Evolutionary conservation across 2,329 filamentous ascomycete genomes (phyloP), one percentile per base, ranked within the genome.

Genomic region (Talaromyces sp.): DNA sequence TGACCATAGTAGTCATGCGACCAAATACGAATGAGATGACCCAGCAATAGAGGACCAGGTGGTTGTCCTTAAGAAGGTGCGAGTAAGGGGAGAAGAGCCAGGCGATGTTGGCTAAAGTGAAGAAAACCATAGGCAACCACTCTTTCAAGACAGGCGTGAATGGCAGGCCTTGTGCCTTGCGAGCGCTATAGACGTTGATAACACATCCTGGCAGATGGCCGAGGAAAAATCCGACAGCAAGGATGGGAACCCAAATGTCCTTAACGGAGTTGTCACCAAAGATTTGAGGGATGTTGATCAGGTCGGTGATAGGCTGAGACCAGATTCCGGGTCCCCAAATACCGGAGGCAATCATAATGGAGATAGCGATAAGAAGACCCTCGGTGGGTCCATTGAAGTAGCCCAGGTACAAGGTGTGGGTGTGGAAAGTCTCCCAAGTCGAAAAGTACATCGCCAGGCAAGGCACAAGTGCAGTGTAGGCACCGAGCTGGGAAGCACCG

Each of bases 371-470:
- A 47, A 97, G 86, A 30, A 99, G 80, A 17, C 94, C 94, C 78
- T 99, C 94, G 66, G 94, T 99, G 2, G 94, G 94, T 1, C 94
- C 94, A 72, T 99, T 99, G 83, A 99, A 89, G 71, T 93, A 91
- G 50, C 94, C 94, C 11, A 99, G 85, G 73, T 96, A 99, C 5
- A 99, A 80, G 0, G 94, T 97, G 73, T 99, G 94, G 4, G 94
- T 97, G 75, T 99, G 94, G 73, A 97, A 99, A 1, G 94, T 99
- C 77, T 99, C 94, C 94, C 94, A 99, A 2, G 94, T 99, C 3
- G 93, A 97, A 77, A 99, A 97, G 80, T 96, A 99, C 94, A 99
- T 99, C 55, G 94, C 90, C 40, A 99, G 78, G 64, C 91, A 95
- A 1, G 94, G 94, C 55, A 93, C 86, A 39, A 99, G 79, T 1